These are phyloP conservation scores for Millerozyma acaciae DNA, from an alignment of 805 yeast genomes.

Conservation along the genomic window DNA sequence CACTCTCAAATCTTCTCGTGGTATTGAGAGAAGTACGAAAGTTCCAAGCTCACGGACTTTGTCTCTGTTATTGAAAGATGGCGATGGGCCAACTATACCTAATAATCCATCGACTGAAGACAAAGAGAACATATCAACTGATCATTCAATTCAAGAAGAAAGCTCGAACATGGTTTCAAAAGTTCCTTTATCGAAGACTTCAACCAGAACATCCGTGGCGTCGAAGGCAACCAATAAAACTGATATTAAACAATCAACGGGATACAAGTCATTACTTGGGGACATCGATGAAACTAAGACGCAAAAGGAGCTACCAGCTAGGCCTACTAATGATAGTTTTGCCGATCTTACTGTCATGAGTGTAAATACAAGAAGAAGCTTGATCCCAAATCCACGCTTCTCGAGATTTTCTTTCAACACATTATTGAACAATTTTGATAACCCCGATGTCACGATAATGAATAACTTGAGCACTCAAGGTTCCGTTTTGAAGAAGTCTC, in stretches of 20 bases:
- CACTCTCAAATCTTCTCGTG: slow-evolving; percentile 8
- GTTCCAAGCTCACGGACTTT: slow-evolving; percentile 37
- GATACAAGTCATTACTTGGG: slow-evolving; percentile 20
- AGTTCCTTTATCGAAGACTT: slow-evolving; percentile 3
- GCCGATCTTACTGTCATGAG: slow-evolving; percentile 1
- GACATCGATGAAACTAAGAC: slow-evolving; percentile 16
- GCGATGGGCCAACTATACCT: slow-evolving; percentile 7
- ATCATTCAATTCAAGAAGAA: slow-evolving; percentile 8
- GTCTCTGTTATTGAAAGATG: slow-evolving; percentile 16
- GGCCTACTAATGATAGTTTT: not conserved
- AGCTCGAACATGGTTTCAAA: slow-evolving; percentile 3
- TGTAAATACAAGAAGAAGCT: slow-evolving; percentile 9
- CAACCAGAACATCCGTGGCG: not conserved
- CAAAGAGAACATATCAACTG: slow-evolving; percentile 15
- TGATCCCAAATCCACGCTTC: slow-evolving; percentile 42
- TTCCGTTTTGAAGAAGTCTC: slow-evolving; percentile 9
- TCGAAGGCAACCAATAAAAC: not conserved
- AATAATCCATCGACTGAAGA: slow-evolving; percentile 4
- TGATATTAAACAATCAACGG: slow-evolving; percentile 8
- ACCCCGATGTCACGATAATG: slow-evolving; percentile 6
- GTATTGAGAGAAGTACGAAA: slow-evolving; percentile 21
- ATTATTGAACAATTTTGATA: slow-evolving; percentile 15
- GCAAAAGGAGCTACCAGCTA: not conserved
- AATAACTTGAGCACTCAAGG: slow-evolving; percentile 6
- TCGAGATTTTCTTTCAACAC: slow-evolving; percentile 42